Percentiles rank a stretch among this genome's conserved stretches.
phyloP scores from a whole-genome alignment of 768 basidiomycete genomes.

The Naganishia vishniacii region DNA sequence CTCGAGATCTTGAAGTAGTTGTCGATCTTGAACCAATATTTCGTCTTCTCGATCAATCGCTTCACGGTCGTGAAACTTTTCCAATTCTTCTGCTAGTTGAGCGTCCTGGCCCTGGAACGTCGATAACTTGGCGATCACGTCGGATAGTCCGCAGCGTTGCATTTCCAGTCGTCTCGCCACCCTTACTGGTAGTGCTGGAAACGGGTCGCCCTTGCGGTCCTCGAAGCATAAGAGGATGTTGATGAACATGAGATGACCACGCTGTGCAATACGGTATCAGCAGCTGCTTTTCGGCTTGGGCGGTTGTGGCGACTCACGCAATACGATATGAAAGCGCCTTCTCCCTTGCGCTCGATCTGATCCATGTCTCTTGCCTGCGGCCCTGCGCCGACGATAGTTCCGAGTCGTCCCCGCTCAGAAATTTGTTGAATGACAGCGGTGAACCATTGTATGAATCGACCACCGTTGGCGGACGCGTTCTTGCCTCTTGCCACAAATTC shows the following conservation, averaged over 20 bases:
- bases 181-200: constrained; percentile 62
- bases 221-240: constrained; percentile 57
- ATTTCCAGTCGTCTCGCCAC: constrained; percentile 82
- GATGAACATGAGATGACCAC: constrained; percentile 68
- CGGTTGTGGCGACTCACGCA: constrained; percentile 33
- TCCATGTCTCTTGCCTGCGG: constrained; percentile 58
- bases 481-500: constrained; percentile 48
- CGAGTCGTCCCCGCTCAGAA: constrained; percentile 85
- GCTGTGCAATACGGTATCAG: constrained; percentile 50
- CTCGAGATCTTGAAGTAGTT: constrained; percentile 61
- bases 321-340: constrained; percentile 54
- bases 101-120: background rate
- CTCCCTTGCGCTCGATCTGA: constrained; percentile 36
- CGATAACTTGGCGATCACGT: constrained; percentile 7
- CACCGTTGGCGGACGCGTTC: constrained; percentile 49
- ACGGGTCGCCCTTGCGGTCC: constrained; percentile 18
- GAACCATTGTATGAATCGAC: constrained; percentile 78
- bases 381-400: constrained; percentile 88
- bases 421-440: constrained; percentile 69
- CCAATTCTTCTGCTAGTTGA: constrained; percentile 10
- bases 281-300: background rate
- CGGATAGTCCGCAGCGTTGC: constrained; percentile 73
- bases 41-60: constrained; percentile 55
- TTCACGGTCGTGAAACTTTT: constrained; percentile 20
- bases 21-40: constrained; percentile 71